Conservation (phyloP, 2,329 filamentous ascomycete genomes). For the Didymella lethalis region DNA sequence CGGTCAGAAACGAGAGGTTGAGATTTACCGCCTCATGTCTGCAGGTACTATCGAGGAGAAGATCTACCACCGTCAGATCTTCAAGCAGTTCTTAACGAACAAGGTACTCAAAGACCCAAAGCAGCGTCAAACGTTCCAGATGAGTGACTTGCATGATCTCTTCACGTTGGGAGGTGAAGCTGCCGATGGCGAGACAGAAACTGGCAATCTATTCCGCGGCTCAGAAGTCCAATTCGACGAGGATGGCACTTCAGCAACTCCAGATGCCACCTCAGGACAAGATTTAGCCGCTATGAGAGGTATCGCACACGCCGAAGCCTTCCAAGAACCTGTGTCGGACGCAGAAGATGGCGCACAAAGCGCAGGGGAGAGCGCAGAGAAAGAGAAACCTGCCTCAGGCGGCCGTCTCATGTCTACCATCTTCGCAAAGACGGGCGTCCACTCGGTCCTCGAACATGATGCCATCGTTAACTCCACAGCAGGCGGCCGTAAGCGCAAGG, state of each 20-base stretch:
- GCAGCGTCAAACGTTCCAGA: slow-evolving; percentile 87
- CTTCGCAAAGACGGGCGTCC: slow-evolving; percentile 84
- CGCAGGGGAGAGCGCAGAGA: slow-evolving; percentile 23
- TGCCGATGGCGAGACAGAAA: slow-evolving; percentile 75
- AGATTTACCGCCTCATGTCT: slow-evolving; percentile 97
- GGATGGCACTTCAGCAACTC: slow-evolving; percentile 28
- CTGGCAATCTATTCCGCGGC: slow-evolving; percentile 85
- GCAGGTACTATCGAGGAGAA: slow-evolving; percentile 98
- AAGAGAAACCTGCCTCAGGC: slow-evolving; percentile 37
- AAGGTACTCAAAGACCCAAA: slow-evolving; percentile 95
- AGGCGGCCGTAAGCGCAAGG: slow-evolving; percentile 65
- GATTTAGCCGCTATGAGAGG: slow-evolving; percentile 51
- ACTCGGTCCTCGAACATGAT: slow-evolving; percentile 93
- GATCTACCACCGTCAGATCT: slow-evolving; percentile 98
- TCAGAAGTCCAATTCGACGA: slow-evolving; percentile 73
- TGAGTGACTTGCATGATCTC: slow-evolving; percentile 89
- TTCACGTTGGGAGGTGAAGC: slow-evolving; percentile 78
- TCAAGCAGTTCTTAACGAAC: slow-evolving; percentile 97
- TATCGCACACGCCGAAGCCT: slow-evolving; percentile 56
- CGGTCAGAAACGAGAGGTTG: slow-evolving; percentile 93
- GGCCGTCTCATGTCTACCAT: slow-evolving; percentile 87
- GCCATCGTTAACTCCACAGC: slow-evolving; percentile 69
- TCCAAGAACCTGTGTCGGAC: slow-evolving; percentile 41
- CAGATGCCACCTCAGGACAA: slow-evolving; percentile 35
- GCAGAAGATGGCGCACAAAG: slow-evolving; percentile 33